phyloP scores from a whole-genome alignment of 2,329 filamentous ascomycete genomes.

The Talaromyces pinophilus region DNA sequence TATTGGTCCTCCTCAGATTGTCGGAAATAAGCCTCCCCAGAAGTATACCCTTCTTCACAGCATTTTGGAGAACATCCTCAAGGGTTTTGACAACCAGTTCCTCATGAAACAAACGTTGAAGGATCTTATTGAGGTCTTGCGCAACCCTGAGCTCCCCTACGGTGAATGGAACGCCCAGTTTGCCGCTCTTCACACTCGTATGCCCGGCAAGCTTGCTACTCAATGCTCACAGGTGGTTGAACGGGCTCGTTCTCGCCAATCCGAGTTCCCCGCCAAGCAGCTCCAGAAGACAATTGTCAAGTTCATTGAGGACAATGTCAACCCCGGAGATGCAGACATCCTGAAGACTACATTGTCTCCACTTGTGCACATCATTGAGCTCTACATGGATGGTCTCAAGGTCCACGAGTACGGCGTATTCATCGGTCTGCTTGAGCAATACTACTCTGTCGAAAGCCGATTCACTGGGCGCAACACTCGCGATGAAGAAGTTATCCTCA shows the following conservation, averaged over 20 bases:
- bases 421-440: slow-evolving; percentile 74
- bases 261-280: slow-evolving; percentile 89
- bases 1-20: slow-evolving; percentile 79
- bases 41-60: slow-evolving; percentile 74
- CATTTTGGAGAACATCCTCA: slow-evolving; percentile 82
- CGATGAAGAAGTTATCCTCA: slow-evolving; percentile 91
- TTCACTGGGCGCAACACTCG: slow-evolving; percentile 83
- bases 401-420: slow-evolving; percentile 85
- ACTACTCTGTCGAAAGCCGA: slow-evolving; percentile 78
- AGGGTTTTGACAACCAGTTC: slow-evolving; percentile 95
- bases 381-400: slow-evolving; percentile 86
- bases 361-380: slow-evolving; percentile 72
- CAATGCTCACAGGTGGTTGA: slow-evolving; percentile 84
- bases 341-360: slow-evolving; percentile 74
- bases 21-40: slow-evolving; percentile 90
- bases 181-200: slow-evolving; percentile 92
- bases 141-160: slow-evolving; percentile 87
- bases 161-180: slow-evolving; percentile 96
- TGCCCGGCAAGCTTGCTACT: slow-evolving; percentile 88
- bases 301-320: slow-evolving; percentile 85
- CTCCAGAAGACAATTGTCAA: slow-evolving; percentile 80
- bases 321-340: slow-evolving; percentile 69
- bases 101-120: slow-evolving; percentile 87
- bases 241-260: slow-evolving; percentile 71
- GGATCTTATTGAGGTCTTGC: slow-evolving; percentile 85